These are phyloP conservation scores for Panicum hallii DNA, from an alignment of 202 grass and related monocot species.

Conservation along the genomic window DNA sequence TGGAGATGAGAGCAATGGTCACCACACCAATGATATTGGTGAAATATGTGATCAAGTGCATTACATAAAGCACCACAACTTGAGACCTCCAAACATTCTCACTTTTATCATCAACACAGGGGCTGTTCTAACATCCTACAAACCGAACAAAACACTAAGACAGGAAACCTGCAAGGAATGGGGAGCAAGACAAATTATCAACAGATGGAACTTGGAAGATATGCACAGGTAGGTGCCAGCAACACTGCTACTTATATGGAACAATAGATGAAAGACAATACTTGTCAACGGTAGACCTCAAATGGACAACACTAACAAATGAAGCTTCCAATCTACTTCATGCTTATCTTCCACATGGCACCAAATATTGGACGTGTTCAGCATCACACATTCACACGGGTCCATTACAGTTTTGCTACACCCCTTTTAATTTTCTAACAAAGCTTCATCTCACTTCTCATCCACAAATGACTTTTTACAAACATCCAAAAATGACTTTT, in stretches of 20 bases:
- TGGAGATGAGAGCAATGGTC: constrained; percentile 78
- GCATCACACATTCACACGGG: background rate
- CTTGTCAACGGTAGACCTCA: constrained; percentile 21
- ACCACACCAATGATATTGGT: constrained; percentile 85
- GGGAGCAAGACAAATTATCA: background rate
- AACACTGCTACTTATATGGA: constrained; percentile 18
- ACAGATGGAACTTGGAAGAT: background rate
- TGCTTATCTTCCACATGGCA: constrained; percentile 23
- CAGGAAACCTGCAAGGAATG: constrained; percentile 41
- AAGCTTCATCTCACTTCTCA: background rate
- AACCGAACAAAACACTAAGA: constrained; percentile 10
- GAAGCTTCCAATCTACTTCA: constrained; percentile 26
- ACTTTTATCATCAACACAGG: constrained; percentile 41
- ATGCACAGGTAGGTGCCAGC: background rate
- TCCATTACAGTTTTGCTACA: background rate
- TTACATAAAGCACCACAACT: constrained; percentile 40
- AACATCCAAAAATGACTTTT: background rate
- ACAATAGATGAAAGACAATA: background rate
- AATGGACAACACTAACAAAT: background rate
- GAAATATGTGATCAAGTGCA: constrained; percentile 69
- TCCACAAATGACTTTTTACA: background rate
- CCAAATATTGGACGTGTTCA: constrained; percentile 48
- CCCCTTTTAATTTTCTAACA: constrained; percentile 9
- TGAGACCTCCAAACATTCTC: constrained; percentile 51
- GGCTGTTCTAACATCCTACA: constrained; percentile 24